These are phyloP conservation scores for Capsicum baccatum DNA, from an alignment of 257 asterid species.

Conservation along the genomic window DNA sequence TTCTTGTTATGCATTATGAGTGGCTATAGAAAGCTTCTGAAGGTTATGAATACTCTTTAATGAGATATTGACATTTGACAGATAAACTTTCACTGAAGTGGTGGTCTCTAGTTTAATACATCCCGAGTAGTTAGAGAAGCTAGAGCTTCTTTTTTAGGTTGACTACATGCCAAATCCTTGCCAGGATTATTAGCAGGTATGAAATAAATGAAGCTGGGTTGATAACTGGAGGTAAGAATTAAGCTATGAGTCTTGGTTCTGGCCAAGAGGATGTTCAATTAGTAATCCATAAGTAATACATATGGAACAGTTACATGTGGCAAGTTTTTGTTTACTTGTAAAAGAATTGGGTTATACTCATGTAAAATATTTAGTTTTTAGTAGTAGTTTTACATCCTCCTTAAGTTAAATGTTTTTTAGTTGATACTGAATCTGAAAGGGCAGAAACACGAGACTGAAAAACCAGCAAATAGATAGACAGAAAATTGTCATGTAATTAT, in stretches of 20 bases:
- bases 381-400: not conserved
- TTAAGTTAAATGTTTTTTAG: not conserved
- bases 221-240: constrained; percentile 2
- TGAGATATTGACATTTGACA: not conserved
- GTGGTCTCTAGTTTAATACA: not conserved
- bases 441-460: not conserved
- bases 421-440: not conserved
- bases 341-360: not conserved
- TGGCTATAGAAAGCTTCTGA: not conserved
- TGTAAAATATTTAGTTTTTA: constrained; percentile 4
- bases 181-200: not conserved
- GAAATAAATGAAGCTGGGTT: not conserved
- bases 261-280: not conserved
- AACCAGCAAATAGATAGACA: not conserved
- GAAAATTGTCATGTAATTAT: not conserved
- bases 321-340: not conserved
- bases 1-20: not conserved
- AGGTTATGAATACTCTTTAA: not conserved
- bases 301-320: not conserved
- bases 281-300: not conserved
- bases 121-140: not conserved
- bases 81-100: constrained; percentile 2
- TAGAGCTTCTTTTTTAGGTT: not conserved
- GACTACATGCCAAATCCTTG: not conserved
- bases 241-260: not conserved